phyloP scores from a whole-genome alignment of 176 grass and related monocot genomes.

The Carex pumila region DNA sequence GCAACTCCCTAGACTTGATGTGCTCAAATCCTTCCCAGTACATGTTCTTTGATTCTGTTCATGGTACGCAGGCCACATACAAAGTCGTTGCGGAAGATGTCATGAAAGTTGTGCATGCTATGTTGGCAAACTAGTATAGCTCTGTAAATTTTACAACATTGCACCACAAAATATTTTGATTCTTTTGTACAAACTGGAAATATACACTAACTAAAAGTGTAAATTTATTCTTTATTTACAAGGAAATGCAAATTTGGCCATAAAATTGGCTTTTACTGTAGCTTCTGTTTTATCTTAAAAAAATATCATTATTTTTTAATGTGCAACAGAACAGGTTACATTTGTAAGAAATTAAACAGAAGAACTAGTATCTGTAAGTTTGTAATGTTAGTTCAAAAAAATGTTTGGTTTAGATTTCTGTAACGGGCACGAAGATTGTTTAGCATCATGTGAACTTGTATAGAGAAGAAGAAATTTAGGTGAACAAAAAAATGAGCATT shows the following conservation, averaged over 20 bases:
- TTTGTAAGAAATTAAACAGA: neutral
- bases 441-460: too few relatives aligned
- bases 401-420: neutral
- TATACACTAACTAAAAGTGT: neutral
- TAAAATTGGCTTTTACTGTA: too few relatives aligned
- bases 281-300: too few relatives aligned
- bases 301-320: neutral
- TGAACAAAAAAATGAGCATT: too few relatives aligned
- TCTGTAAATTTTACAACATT: neutral
- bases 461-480: too few relatives aligned
- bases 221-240: neutral
- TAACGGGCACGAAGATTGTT: neutral
- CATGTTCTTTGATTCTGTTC: neutral
- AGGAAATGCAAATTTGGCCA: neutral
- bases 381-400: neutral
- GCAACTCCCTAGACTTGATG: neutral
- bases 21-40: neutral
- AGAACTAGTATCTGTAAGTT: too few relatives aligned
- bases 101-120: neutral
- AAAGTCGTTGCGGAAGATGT: neutral
- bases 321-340: neutral
- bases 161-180: neutral
- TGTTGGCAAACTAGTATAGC: neutral
- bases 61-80: neutral
- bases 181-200: neutral